These are phyloP conservation scores for Lyophyllum semitale DNA, from an alignment of 768 basidiomycete species.

Conservation along the genomic window DNA sequence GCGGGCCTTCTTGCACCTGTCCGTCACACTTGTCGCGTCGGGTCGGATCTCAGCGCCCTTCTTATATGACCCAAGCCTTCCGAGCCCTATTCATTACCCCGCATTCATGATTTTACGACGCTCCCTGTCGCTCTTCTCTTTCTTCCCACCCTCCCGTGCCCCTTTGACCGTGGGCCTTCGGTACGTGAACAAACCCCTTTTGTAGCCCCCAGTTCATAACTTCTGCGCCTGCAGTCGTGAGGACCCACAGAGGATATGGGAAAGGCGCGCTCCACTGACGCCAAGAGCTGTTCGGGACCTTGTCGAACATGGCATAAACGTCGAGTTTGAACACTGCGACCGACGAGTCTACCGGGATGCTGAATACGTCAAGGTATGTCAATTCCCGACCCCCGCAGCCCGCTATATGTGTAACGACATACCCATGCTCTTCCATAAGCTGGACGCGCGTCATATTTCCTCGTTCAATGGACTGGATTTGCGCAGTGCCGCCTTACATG, in stretches of 20 bases:
- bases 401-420: background rate
- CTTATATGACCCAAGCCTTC: constrained; percentile 3
- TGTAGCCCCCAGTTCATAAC: background rate
- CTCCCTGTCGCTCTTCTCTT: background rate
- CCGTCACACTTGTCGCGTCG: constrained; percentile 6
- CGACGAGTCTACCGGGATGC: constrained; percentile 68
- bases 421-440: background rate
- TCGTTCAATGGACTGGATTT: background rate
- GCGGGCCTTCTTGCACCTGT: too few relatives aligned
- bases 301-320: constrained; percentile 57
- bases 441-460: constrained; percentile 1
- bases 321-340: constrained; percentile 77
- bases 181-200: constrained; percentile 10
- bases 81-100: background rate
- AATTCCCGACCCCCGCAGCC: background rate
- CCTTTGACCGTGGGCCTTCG: constrained; percentile 35
- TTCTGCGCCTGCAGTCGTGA: constrained; percentile 52
- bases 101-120: constrained; percentile 5
- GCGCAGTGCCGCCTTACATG: background rate
- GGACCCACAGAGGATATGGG: constrained; percentile 82
- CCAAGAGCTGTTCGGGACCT: constrained; percentile 71
- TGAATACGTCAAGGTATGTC: constrained; percentile 66
- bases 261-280: constrained; percentile 80
- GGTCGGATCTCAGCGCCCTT: constrained; percentile 15
- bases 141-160: constrained; percentile 10